These are phyloP conservation scores for Cryptococcus hybrid DNA, from an alignment of 1,284 basidiomycete species.

Conservation along the genomic window DNA sequence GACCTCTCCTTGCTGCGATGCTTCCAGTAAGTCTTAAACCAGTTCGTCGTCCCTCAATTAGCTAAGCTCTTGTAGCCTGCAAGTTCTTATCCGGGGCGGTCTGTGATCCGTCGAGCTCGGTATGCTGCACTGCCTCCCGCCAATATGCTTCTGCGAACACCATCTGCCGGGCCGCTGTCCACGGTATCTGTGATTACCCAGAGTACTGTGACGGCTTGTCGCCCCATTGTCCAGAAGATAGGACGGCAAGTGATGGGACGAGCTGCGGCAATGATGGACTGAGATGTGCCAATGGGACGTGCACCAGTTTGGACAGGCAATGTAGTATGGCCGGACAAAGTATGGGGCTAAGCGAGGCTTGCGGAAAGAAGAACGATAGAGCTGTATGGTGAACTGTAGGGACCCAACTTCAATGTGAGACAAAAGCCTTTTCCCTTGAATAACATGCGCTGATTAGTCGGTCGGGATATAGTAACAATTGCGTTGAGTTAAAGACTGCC, in stretches of 20 bases:
- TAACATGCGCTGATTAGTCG: not conserved
- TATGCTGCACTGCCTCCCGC: slow-evolving; percentile 74
- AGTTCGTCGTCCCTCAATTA: not conserved
- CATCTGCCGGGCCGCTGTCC: slow-evolving; percentile 70
- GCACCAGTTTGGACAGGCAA: slow-evolving; percentile 75
- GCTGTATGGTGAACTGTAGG: slow-evolving; percentile 75
- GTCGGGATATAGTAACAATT: slow-evolving; percentile 54
- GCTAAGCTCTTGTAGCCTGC: slow-evolving; percentile 54
- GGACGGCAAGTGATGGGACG: slow-evolving; percentile 65
- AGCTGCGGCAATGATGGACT: slow-evolving; percentile 65
- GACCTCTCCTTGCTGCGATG: slow-evolving; percentile 71
- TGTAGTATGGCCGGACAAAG: slow-evolving; percentile 70
- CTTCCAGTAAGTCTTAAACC: slow-evolving; percentile 50
- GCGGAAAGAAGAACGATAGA: slow-evolving; percentile 62
- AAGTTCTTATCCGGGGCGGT: slow-evolving; percentile 68
- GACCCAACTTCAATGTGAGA: slow-evolving; percentile 57
- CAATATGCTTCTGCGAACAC: slow-evolving; percentile 62
- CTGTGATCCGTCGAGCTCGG: slow-evolving; percentile 74
- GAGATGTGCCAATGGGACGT: slow-evolving; percentile 75
- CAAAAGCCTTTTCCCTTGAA: not conserved
- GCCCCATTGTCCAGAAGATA: slow-evolving; percentile 69
- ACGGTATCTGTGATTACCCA: slow-evolving; percentile 66
- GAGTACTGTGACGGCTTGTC: slow-evolving; percentile 77
- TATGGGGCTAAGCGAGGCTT: slow-evolving; percentile 65
- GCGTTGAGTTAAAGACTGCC: slow-evolving; percentile 69